These are phyloP conservation scores for Oryza rufipogon DNA, from an alignment of 176 grass and related monocot species.

Conservation along the genomic window DNA sequence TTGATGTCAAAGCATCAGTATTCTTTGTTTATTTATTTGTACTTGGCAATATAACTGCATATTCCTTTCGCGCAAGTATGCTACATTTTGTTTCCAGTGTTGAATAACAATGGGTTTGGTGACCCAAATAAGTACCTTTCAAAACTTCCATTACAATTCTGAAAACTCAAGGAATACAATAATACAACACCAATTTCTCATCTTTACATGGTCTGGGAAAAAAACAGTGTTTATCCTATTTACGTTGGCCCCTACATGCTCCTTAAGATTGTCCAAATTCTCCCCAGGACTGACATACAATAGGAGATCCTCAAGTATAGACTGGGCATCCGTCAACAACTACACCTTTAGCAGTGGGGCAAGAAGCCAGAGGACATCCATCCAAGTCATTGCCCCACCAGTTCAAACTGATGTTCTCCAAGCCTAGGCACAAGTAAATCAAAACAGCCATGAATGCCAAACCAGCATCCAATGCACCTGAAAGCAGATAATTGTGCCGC, in stretches of 20 bases:
- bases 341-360: conserved; percentile 79
- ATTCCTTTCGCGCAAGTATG: neutral
- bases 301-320: conserved; percentile 36
- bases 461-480: conserved; percentile 86
- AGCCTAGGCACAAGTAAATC: conserved; percentile 76
- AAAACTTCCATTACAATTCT: neutral
- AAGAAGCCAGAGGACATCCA: conserved; percentile 80
- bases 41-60: neutral
- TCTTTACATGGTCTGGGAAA: conserved; percentile 27
- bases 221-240: conserved; percentile 18
- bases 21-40: neutral
- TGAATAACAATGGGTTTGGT: neutral
- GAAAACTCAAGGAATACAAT: neutral
- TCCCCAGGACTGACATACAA: neutral
- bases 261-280: neutral
- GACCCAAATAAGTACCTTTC: neutral
- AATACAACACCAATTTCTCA: conserved; percentile 1
- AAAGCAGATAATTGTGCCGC: conserved; percentile 88
- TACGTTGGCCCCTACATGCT: conserved; percentile 15
- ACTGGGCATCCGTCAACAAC: conserved; percentile 74
- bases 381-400: conserved; percentile 96
- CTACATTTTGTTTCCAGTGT: neutral
- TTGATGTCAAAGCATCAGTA: neutral
- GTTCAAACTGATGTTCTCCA: conserved; percentile 70
- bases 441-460: conserved; percentile 91